These are phyloP conservation scores for Apiosordaria backusii DNA, from an alignment of 495 filamentous ascomycete species.

Conservation along the genomic window DNA sequence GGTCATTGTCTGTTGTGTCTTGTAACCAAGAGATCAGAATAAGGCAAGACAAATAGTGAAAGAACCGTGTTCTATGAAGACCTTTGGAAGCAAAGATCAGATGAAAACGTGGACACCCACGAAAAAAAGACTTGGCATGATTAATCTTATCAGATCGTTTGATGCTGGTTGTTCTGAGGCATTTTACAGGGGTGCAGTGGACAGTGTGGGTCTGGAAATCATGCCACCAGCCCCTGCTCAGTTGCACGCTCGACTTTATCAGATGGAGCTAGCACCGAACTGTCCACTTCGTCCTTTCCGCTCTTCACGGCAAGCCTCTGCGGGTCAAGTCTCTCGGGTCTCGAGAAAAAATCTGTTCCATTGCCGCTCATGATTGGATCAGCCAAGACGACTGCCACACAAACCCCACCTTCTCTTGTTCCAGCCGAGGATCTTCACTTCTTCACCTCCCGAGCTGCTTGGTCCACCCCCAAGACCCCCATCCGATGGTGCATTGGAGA, in stretches of 20 bases:
- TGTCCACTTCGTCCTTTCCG: constrained; percentile 2
- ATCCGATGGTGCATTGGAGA: not conserved
- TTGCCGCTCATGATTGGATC: constrained; percentile 3
- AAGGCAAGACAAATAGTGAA: too few species aligned
- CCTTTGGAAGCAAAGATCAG: not conserved
- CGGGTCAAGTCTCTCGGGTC: not conserved
- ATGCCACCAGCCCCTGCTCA: constrained; percentile 5
- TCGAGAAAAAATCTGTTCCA: constrained; percentile 17
- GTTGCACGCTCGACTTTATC: constrained; percentile 28
- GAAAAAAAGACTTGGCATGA: constrained; percentile 24
- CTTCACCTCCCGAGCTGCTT: not conserved
- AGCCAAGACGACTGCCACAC: not conserved
- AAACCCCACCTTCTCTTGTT: constrained; percentile 1
- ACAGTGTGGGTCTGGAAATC: constrained; percentile 10
- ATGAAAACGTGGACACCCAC: not conserved
- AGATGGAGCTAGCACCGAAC: constrained; percentile 28
- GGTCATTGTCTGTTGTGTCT: too few species aligned
- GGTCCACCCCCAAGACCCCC: too few species aligned
- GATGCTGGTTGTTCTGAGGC: constrained; percentile 20
- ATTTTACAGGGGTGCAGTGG: constrained; percentile 23
- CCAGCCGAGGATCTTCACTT: not conserved
- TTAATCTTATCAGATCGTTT: constrained; percentile 45
- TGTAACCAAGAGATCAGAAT: too few species aligned
- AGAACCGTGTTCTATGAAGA: too few species aligned
- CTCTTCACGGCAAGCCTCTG: not conserved